phyloP scores from a whole-genome alignment of 768 basidiomycete genomes.

The Boletus bicolor region DNA sequence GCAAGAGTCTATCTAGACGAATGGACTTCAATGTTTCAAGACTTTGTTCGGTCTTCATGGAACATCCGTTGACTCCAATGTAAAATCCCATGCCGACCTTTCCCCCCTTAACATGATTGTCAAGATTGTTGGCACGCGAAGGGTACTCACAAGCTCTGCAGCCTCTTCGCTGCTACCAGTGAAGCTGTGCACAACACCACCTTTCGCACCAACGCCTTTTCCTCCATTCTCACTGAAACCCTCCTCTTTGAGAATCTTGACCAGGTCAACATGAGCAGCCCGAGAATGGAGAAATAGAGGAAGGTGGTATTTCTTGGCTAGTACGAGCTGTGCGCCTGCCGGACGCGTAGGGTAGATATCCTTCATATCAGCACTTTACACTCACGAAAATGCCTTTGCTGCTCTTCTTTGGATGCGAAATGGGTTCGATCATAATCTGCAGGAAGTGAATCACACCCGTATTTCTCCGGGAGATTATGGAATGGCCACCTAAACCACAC shows the following conservation, averaged over 20 bases:
- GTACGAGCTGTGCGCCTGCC: constrained; percentile 51
- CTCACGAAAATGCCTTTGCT: constrained; percentile 63
- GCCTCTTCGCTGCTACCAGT: constrained; percentile 66
- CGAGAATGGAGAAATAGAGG: constrained; percentile 82
- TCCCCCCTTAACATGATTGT: background rate
- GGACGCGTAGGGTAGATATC: background rate
- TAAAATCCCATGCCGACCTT: constrained; percentile 70
- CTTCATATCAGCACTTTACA: background rate
- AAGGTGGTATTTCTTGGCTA: constrained; percentile 69
- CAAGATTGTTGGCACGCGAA: background rate
- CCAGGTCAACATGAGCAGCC: constrained; percentile 69
- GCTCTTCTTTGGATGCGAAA: constrained; percentile 57
- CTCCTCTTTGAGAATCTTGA: constrained; percentile 59
- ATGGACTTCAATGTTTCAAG: constrained; percentile 52
- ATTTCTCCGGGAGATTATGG: background rate
- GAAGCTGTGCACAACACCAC: constrained; percentile 83
- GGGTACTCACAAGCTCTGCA: constrained; percentile 55
- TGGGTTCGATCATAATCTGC: constrained; percentile 76
- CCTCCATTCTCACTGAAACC: constrained; percentile 62
- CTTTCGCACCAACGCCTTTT: constrained; percentile 49
- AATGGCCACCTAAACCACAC: constrained; percentile 63
- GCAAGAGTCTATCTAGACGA: constrained; percentile 56
- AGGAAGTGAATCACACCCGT: background rate
- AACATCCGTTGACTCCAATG: constrained; percentile 68
- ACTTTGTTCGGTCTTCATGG: constrained; percentile 69